Percentiles rank a stretch among this genome's conserved stretches.
These are phyloP conservation scores for Solanum corneliomulleri DNA, from an alignment of 257 asterid genomes.

Conservation along the genomic window DNA sequence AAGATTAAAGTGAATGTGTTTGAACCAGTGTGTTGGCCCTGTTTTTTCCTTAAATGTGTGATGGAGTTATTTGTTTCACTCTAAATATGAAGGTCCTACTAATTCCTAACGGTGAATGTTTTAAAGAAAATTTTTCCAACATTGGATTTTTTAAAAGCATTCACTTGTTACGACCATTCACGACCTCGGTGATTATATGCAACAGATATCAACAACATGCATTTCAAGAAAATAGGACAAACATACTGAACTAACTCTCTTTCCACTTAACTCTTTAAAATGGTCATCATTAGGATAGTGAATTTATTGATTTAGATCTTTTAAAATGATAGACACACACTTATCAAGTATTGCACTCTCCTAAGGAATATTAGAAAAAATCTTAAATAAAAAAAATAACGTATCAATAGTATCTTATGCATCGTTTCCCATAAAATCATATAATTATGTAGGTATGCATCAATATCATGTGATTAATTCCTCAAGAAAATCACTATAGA, in stretches of 20 bases:
- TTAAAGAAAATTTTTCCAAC: too few relatives aligned
- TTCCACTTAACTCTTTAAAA: neutral
- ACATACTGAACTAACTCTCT: too few relatives aligned
- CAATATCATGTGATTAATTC: conserved; percentile 15
- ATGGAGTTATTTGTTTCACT: conserved; percentile 53
- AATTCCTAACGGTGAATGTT: conserved; percentile 42
- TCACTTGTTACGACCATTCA: too few relatives aligned
- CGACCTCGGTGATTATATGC: conserved; percentile 55
- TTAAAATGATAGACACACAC: conserved; percentile 3
- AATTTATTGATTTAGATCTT: conserved; percentile 6
- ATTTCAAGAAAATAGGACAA: conserved; percentile 23
- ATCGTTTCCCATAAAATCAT: conserved; percentile 13
- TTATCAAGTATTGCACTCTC: conserved; percentile 7
- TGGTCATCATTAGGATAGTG: neutral
- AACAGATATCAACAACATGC: conserved; percentile 47
- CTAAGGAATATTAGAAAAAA: conserved; percentile 34
- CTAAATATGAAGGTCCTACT: conserved; percentile 51
- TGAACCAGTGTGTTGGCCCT: neutral
- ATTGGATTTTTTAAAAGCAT: too few relatives aligned
- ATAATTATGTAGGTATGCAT: conserved; percentile 23
- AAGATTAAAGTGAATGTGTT: neutral
- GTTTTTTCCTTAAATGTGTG: conserved; percentile 31
- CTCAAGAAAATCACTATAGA: conserved; percentile 4
- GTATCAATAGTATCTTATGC: conserved; percentile 24
- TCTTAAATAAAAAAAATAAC: too few relatives aligned